These are phyloP conservation scores for Penicillium nucicola DNA, from an alignment of 495 filamentous ascomycete species.

Conservation along the genomic window DNA sequence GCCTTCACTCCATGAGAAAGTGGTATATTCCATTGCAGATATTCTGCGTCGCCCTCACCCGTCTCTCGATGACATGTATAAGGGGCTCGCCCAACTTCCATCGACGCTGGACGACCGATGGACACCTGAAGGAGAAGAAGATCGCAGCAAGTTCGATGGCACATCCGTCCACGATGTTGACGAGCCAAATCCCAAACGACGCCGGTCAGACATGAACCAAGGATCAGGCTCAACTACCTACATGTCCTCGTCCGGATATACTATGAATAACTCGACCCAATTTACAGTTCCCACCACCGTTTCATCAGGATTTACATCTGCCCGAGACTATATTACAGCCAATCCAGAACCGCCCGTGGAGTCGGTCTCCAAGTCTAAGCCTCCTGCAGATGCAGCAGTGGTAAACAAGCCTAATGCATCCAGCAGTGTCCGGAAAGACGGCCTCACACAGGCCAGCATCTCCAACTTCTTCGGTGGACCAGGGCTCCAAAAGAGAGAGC, in stretches of 20 bases:
- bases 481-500: constrained; percentile 18
- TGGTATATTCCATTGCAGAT: constrained; percentile 57
- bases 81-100: constrained; percentile 39
- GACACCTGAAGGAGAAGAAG: constrained; percentile 56
- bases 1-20: constrained; percentile 50
- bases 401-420: constrained; percentile 17
- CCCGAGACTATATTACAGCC: constrained; percentile 37
- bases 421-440: constrained; percentile 20
- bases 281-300: constrained; percentile 35
- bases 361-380: not conserved
- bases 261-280: constrained; percentile 28
- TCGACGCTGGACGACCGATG: constrained; percentile 61
- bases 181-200: constrained; percentile 33
- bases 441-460: constrained; percentile 38
- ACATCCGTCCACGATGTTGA: constrained; percentile 15
- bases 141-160: constrained; percentile 32
- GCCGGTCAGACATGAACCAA: constrained; percentile 28
- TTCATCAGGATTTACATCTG: constrained; percentile 39
- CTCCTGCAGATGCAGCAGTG: constrained; percentile 2
- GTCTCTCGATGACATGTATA: constrained; percentile 42
- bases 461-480: constrained; percentile 36
- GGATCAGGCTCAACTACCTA: constrained; percentile 19
- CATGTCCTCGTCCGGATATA: constrained; percentile 22
- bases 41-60: constrained; percentile 61
- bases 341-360: constrained; percentile 8